Evolutionary conservation across 768 basidiomycete genomes (phyloP).

Genomic region (Hysterangium stoloniferum): DNA sequence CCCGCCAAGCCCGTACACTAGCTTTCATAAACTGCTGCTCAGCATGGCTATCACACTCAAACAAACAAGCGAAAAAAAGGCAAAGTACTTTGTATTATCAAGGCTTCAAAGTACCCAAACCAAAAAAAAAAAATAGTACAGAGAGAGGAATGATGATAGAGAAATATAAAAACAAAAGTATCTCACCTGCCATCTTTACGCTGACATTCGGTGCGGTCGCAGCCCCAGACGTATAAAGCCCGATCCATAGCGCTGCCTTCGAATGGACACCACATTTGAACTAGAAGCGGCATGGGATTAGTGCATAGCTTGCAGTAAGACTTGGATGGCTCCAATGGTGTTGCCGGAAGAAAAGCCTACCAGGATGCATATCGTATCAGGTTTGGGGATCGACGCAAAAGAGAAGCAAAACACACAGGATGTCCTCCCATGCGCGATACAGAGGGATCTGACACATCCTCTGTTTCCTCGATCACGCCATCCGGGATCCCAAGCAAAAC

Average conservation of each 20-base stretch:
- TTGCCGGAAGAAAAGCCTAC: slow-evolving; percentile 67
- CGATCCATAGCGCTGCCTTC: slow-evolving; percentile 81
- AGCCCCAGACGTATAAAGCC: slow-evolving; percentile 81
- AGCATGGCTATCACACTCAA: not conserved
- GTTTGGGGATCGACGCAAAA: not conserved
- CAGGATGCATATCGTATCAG: slow-evolving; percentile 18
- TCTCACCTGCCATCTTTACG: slow-evolving; percentile 70
- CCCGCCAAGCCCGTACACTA: slow-evolving; percentile 80
- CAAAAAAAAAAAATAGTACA: not conserved
- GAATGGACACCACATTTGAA: slow-evolving; percentile 88
- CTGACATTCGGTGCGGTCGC: slow-evolving; percentile 63
- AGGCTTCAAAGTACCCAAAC: slow-evolving; percentile 10
- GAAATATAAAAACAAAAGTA: not conserved
- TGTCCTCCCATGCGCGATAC: slow-evolving; percentile 86
- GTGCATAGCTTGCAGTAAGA: slow-evolving; percentile 68
- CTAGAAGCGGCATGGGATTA: slow-evolving; percentile 68
- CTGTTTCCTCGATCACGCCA: slow-evolving; percentile 47
- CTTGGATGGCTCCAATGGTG: slow-evolving; percentile 52
- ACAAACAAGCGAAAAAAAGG: too few species aligned
- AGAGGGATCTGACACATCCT: slow-evolving; percentile 65
- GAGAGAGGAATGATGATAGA: not conserved
- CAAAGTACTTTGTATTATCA: slow-evolving; percentile 9
- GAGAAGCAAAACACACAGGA: slow-evolving; percentile 50
- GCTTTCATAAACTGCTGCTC: slow-evolving; percentile 10
- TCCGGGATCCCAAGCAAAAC: slow-evolving; percentile 79